A percentile compares a stretch with the other conserved stretches of the same genome.
phyloP scores from a whole-genome alignment of 768 basidiomycete genomes.

The Brasilioporus rufonigricans region DNA sequence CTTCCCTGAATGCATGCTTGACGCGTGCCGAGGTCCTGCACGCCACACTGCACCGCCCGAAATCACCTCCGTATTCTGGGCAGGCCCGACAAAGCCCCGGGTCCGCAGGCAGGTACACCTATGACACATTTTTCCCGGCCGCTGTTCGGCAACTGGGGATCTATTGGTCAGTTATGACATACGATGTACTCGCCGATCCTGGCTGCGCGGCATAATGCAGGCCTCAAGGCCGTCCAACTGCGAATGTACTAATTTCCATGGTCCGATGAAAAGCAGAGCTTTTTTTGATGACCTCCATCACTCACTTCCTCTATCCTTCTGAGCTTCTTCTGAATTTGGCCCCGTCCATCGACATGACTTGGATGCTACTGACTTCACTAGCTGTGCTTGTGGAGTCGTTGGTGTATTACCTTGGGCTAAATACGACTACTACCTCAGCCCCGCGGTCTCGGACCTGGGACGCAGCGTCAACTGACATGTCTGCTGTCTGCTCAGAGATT shows the following conservation, averaged over 20 bases:
- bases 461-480: background rate
- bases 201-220: background rate
- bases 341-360: background rate
- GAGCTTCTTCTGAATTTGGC: conserved; percentile 4
- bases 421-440: background rate
- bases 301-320: conserved; percentile 1
- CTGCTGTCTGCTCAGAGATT: conserved; percentile 19
- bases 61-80: conserved; percentile 10
- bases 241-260: conserved; percentile 1
- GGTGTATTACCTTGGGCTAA: background rate
- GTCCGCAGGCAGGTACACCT: background rate
- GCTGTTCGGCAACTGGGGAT: background rate
- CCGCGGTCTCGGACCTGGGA: background rate
- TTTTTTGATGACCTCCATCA: conserved; percentile 4
- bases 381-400: conserved; percentile 7
- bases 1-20: conserved; percentile 18
- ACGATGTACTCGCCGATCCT: background rate
- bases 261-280: conserved; percentile 9
- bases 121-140: conserved; percentile 1
- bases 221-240: conserved; percentile 12
- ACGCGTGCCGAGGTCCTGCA: conserved; percentile 18
- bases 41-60: conserved; percentile 13
- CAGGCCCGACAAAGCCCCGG: background rate
- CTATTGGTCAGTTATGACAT: conserved; percentile 2
- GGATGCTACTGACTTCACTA: conserved; percentile 6